Evolutionary conservation across 2,329 filamentous ascomycete species (phyloP).

Genomic region (Knufia fluminis): DNA sequence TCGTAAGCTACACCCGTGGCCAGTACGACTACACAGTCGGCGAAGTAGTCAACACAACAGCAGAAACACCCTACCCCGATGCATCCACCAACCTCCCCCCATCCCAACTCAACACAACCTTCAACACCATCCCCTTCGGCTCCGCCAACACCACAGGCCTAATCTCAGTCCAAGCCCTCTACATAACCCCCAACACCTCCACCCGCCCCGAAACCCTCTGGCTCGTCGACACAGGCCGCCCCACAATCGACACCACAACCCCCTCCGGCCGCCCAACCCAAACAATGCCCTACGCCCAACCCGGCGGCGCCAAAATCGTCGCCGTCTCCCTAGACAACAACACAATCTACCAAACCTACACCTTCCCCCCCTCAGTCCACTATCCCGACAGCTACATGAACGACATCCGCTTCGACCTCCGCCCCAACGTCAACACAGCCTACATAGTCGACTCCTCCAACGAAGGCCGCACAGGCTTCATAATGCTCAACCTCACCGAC

Average conservation of each 20-base stretch:
- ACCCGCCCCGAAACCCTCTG: constrained; percentile 35
- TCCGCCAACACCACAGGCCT: constrained; percentile 34
- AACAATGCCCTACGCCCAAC: constrained; percentile 37
- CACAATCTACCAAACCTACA: constrained; percentile 33
- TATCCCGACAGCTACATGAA: constrained; percentile 41
- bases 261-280: constrained; percentile 21
- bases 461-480: constrained; percentile 39
- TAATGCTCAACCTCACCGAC: constrained; percentile 28
- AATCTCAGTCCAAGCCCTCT: constrained; percentile 38
- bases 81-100: constrained; percentile 30
- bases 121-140: constrained; percentile 37
- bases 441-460: constrained; percentile 40
- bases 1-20: constrained; percentile 40
- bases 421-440: constrained; percentile 34
- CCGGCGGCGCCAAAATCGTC: constrained; percentile 38
- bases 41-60: constrained; percentile 39
- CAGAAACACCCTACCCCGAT: constrained; percentile 39
- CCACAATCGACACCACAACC: constrained; percentile 33
- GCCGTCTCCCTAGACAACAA: constrained; percentile 35
- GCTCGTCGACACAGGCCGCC: constrained; percentile 37
- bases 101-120: constrained; percentile 30
- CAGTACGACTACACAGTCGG: constrained; percentile 40
- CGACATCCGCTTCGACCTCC: constrained; percentile 39
- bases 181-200: constrained; percentile 32
- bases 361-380: constrained; percentile 34